These are phyloP conservation scores for Cladosporium sp. DNA, from an alignment of 2,329 filamentous ascomycete species.

Conservation along the genomic window DNA sequence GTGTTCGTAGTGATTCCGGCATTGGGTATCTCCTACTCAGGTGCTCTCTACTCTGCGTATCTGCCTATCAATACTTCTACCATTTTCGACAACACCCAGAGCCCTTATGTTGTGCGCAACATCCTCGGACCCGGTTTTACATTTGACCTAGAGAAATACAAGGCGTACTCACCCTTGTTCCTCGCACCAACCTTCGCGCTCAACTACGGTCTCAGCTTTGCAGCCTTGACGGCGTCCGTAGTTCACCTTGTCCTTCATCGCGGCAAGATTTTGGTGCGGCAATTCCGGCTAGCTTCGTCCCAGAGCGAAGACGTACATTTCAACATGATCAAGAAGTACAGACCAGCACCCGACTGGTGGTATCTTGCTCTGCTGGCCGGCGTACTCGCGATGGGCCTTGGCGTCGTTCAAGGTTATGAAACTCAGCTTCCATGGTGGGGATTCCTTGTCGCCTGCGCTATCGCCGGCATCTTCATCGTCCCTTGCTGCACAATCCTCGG, in stretches of 20 bases:
- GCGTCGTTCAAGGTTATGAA: slow-evolving; percentile 57
- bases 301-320: slow-evolving; percentile 89
- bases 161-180: slow-evolving; percentile 80
- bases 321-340: slow-evolving; percentile 77
- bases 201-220: slow-evolving; percentile 85
- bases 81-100: slow-evolving; percentile 82
- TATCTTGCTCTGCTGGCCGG: slow-evolving; percentile 50
- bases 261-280: slow-evolving; percentile 51
- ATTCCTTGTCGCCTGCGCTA: slow-evolving; percentile 72
- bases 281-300: slow-evolving; percentile 3
- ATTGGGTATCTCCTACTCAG: slow-evolving; percentile 79
- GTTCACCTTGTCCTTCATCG: slow-evolving; percentile 86
- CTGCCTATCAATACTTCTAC: slow-evolving; percentile 82
- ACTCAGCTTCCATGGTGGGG: slow-evolving; percentile 86
- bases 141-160: slow-evolving; percentile 76
- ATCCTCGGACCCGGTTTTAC: slow-evolving; percentile 77
- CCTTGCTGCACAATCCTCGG: slow-evolving; percentile 92
- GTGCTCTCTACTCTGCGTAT: slow-evolving; percentile 77
- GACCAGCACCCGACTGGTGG: slow-evolving; percentile 79
- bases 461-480: slow-evolving; percentile 80
- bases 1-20: slow-evolving; percentile 63
- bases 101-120: slow-evolving; percentile 76
- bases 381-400: slow-evolving; percentile 32
- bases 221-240: slow-evolving; percentile 74
- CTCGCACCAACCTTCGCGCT: slow-evolving; percentile 84